Conservation (phyloP, 176 grass and related monocot species). For the Thinopyrum elongatum region DNA sequence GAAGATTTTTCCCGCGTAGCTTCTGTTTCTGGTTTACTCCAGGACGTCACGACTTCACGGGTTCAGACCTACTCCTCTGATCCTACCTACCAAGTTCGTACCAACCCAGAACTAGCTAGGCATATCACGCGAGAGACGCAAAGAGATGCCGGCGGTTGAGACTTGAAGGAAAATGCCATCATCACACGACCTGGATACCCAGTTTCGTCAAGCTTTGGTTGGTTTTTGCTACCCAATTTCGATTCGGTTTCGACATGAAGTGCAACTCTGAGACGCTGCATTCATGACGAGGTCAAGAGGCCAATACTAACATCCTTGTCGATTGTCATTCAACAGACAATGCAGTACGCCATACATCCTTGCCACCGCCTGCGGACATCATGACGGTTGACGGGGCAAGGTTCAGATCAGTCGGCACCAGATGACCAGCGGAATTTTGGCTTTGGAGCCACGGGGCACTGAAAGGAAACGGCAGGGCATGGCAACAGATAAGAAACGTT, state of each 20-base stretch:
- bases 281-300: not conserved
- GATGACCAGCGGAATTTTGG: not conserved
- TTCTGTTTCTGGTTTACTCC: not conserved
- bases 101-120: not conserved
- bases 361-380: not conserved
- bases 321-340: not conserved
- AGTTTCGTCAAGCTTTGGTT: not conserved
- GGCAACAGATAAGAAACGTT: not conserved
- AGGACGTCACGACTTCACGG: not conserved
- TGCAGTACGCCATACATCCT: not conserved
- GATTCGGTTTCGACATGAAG: not conserved
- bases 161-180: not conserved
- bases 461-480: too few relatives aligned
- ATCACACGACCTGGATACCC: not conserved
- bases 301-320: too few relatives aligned
- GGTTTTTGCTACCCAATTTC: not conserved
- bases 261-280: not conserved
- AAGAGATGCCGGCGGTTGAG: not conserved
- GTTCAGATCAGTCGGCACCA: too few relatives aligned
- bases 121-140: not conserved
- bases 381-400: not conserved
- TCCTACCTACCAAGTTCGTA: not conserved
- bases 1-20: not conserved
- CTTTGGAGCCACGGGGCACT: not conserved
- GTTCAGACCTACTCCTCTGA: not conserved